A percentile compares a stretch with the other conserved stretches of the same genome.
Evolutionary conservation across 2,329 filamentous ascomycete species (phyloP).

Genomic region (Cercospora zeina): DNA sequence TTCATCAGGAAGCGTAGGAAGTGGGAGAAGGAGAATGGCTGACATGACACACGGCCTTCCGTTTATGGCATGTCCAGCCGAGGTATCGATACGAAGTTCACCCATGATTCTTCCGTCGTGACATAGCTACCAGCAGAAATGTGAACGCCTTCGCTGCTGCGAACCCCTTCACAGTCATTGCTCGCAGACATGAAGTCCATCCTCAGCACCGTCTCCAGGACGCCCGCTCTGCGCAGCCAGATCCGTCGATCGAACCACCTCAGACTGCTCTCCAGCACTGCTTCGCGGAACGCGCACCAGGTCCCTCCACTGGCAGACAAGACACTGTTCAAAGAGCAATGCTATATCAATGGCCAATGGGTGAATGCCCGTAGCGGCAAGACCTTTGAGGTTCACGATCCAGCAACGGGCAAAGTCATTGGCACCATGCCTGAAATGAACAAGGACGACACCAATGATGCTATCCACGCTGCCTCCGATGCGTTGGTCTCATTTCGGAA

Average conservation of each 20-base stretch:
- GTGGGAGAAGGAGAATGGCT: background rate
- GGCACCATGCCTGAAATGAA: conserved; percentile 84
- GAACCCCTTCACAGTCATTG: conserved; percentile 8
- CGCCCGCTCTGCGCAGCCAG: conserved; percentile 28
- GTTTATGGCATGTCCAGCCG: background rate
- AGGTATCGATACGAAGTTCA: conserved; percentile 11
- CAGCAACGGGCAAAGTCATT: conserved; percentile 76
- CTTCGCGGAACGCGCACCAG: conserved; percentile 23
- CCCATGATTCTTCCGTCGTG: conserved; percentile 1
- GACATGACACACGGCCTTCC: background rate
- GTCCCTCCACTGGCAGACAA: conserved; percentile 48
- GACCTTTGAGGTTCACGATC: conserved; percentile 89
- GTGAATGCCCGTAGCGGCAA: conserved; percentile 79
- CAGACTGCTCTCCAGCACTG: conserved; percentile 27
- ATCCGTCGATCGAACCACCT: conserved; percentile 30
- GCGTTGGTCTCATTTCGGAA: conserved; percentile 72
- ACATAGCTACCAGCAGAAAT: background rate
- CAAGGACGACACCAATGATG: conserved; percentile 71
- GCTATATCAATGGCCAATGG: conserved; percentile 93
- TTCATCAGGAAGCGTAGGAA: background rate
- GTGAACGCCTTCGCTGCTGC: background rate
- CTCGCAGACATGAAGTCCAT: conserved; percentile 31
- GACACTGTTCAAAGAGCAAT: conserved; percentile 74
- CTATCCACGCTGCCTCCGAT: conserved; percentile 77
- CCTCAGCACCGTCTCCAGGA: conserved; percentile 26